These are phyloP conservation scores for Botrytis byssoidea DNA, from an alignment of 2,329 filamentous ascomycete species.

Conservation along the genomic window DNA sequence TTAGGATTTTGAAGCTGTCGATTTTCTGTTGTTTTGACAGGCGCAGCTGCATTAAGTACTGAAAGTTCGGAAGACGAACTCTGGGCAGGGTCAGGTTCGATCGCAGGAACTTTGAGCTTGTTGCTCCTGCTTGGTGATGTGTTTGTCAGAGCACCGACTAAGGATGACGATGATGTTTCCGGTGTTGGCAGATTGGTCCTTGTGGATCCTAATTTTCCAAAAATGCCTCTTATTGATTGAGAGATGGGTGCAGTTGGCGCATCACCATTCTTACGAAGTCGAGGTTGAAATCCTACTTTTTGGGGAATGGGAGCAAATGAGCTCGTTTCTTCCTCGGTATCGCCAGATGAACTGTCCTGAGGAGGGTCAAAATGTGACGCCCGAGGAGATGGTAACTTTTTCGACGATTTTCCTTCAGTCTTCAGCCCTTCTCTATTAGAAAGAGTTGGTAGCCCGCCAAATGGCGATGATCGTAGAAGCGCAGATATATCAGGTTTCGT, in stretches of 20 bases:
- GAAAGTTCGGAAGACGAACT: not conserved
- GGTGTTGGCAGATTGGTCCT: constrained; percentile 15
- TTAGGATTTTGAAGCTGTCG: constrained; percentile 21
- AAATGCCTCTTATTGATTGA: constrained; percentile 22
- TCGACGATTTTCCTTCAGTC: not conserved
- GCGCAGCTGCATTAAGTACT: constrained; percentile 13
- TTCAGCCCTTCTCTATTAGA: not conserved
- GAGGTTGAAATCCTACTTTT: constrained; percentile 36
- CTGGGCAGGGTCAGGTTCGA: not conserved
- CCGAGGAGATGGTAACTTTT: not conserved
- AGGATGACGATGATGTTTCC: constrained; percentile 23
- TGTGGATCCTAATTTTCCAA: constrained; percentile 1
- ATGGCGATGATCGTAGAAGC: constrained; percentile 34
- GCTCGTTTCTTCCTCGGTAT: not conserved
- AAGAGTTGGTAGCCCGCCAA: constrained; percentile 31
- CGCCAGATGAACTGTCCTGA: not conserved
- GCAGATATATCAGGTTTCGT: constrained; percentile 32
- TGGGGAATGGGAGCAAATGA: constrained; percentile 35
- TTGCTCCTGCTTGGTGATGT: constrained; percentile 31
- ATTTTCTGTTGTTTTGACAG: constrained; percentile 28
- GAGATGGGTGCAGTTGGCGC: constrained; percentile 23
- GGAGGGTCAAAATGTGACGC: not conserved
- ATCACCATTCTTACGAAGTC: constrained; percentile 24
- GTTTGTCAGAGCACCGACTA: constrained; percentile 23
- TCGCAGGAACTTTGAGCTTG: constrained; percentile 16